These are phyloP conservation scores for Camellia granthamiana DNA, from an alignment of 148 eudicot genomes.

Conservation along the genomic window DNA sequence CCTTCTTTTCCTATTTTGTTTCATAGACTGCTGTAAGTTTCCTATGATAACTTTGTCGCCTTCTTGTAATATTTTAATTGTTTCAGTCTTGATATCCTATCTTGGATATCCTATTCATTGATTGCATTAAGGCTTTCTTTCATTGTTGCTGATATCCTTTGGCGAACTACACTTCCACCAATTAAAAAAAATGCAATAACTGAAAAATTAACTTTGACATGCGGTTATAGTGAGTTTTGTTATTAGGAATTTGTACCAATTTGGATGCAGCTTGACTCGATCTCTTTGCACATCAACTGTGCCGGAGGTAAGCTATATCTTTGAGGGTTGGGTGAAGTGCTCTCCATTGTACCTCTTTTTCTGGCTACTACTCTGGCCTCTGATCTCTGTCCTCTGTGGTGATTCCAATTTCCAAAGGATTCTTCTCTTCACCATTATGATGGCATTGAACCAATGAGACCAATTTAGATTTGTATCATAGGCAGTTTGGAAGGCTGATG, in stretches of 20 bases:
- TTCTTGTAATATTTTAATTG: no score
- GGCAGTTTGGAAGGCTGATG: conserved; percentile 10
- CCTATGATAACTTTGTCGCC: no score
- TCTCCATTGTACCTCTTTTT: background rate
- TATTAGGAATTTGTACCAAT: background rate
- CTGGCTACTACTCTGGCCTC: background rate
- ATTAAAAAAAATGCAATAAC: background rate
- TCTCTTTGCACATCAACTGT: background rate
- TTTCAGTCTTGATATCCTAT: background rate
- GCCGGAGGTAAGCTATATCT: background rate
- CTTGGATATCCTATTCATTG: background rate
- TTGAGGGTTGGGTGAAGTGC: background rate
- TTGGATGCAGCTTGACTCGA: background rate
- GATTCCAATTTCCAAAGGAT: background rate
- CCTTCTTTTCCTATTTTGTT: background rate
- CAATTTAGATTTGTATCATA: background rate
- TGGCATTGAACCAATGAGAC: background rate
- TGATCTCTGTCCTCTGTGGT: background rate
- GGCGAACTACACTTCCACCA: background rate
- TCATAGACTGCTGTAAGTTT: background rate
- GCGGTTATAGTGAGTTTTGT: background rate
- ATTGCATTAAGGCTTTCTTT: background rate
- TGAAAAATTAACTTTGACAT: background rate
- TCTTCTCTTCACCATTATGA: background rate
- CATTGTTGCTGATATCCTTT: background rate